phyloP scores from a whole-genome alignment of 306 rosid species.

The Malus asiatica region DNA sequence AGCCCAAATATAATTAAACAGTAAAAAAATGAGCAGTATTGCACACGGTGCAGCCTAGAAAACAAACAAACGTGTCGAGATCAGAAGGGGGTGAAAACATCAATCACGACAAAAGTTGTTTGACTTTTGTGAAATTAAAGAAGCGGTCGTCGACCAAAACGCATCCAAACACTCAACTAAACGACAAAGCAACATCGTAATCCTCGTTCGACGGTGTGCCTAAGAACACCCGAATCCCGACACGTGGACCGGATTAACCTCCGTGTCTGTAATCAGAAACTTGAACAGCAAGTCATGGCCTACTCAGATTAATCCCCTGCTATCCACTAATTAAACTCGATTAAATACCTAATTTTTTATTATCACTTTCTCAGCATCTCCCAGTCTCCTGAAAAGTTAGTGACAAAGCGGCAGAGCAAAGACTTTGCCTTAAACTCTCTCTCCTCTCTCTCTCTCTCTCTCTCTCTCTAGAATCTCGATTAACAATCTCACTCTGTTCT shows the following conservation, averaged over 20 bases:
- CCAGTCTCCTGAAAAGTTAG: constrained; percentile 21
- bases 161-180: constrained; percentile 13
- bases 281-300: constrained; percentile 26
- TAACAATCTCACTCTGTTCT: constrained; percentile 4
- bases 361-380: constrained; percentile 7
- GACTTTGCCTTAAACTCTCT: constrained; percentile 2
- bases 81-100: background rate
- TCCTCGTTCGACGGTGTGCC: constrained; percentile 12
- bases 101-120: background rate
- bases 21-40: background rate
- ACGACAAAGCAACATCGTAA: constrained; percentile 32
- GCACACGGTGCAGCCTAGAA: background rate
- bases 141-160: background rate
- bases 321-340: constrained; percentile 1
- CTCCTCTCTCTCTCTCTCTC: background rate
- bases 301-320: background rate
- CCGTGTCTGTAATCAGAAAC: constrained; percentile 6
- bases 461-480: constrained; percentile 16
- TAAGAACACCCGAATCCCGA: constrained; percentile 4
- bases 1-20: background rate
- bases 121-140: background rate
- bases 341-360: constrained; percentile 15
- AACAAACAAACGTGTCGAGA: background rate
- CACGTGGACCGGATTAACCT: constrained; percentile 17
- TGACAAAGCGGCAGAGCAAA: constrained; percentile 13